Base-by-base conservation (phyloP, 2,329 filamentous ascomycete genomes). In the Eutypa lata region DNA sequence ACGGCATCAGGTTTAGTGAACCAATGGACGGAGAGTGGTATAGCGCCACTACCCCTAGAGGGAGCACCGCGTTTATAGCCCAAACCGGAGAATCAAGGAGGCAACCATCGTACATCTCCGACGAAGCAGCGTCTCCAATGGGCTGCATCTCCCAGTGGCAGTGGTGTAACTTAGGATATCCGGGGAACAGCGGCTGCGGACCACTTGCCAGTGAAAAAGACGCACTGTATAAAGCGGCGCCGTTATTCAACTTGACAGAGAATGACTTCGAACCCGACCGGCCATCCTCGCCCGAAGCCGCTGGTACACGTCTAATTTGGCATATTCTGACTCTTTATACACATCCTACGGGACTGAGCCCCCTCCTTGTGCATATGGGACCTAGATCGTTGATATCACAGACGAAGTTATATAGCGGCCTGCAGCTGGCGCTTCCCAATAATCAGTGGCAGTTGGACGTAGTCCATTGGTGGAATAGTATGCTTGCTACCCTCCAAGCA, bases 391-490 rank as follows among this genome's bases (percentile, higher is more conserved):
- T 53, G 5, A n/a, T n/a, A 31, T 53, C 51, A 2, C 51, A 53
- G 24, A 2, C 35, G 6, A 31, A 18, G 11, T 40, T 50, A 2
- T 33, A 13, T 19, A 22, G 16, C 7, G 51, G 51, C 3, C n/a
- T 53, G 1, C 48, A 53, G 22, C 44, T 2, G 56, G 69, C 47
- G 65, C 69, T 57, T 13, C 49, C 55, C 2, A 37, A 42, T 3
- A 52, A 57, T 24, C 55, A 57, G 28, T 57, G 55, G 55, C 53
- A 57, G 14, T 8, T 47, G 7, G 53, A 57, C 40, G 53, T 57
- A 7, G 49, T 13, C 1, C 26, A 52, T 18, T 57, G 55, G 51
- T 55, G 24, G 33, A 48, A 48, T 2, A 53, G 19, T 2, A 21
- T 47, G 7, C 53, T 57, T 26, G 50, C 55, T 10, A 42, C 44